Evolutionary conservation across 164 flowering plant species (phyloP).

Genomic region (Tetracentron sinense): DNA sequence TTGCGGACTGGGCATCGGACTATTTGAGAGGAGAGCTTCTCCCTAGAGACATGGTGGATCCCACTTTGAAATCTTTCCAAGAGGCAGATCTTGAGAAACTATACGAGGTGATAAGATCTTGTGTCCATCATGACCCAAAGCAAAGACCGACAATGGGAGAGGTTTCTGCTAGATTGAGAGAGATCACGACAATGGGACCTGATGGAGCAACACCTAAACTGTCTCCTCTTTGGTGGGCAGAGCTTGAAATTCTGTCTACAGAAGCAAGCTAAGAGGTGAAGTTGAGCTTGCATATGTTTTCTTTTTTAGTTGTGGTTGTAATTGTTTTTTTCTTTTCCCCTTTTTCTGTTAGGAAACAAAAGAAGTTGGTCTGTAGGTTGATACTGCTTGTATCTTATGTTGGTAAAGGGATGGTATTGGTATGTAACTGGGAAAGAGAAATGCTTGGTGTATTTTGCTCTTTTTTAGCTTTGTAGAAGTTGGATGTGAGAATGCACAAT

Average conservation of each 20-base stretch:
- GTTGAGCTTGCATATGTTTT: not conserved
- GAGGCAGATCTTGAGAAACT: conserved; percentile 45
- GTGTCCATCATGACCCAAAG: conserved; percentile 40
- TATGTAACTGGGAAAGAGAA: conserved; percentile 16
- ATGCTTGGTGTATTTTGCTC: conserved; percentile 4
- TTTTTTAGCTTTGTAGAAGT: conserved; percentile 9
- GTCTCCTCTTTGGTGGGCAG: conserved; percentile 35
- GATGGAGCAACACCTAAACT: conserved; percentile 22
- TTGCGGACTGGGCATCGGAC: conserved; percentile 55
- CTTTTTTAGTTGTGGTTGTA: no score
- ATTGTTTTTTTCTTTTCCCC: conserved; percentile 35
- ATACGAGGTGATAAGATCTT: conserved; percentile 41
- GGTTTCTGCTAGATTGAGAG: conserved; percentile 17
- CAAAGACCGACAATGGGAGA: conserved; percentile 44
- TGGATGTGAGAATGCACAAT: conserved; percentile 9
- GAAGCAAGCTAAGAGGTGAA: conserved; percentile 12
- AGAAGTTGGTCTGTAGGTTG: conserved; percentile 9
- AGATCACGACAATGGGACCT: conserved; percentile 16
- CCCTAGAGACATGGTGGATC: conserved; percentile 54
- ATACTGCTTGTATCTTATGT: conserved; percentile 12
- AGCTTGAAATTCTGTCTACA: conserved; percentile 22
- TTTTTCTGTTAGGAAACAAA: conserved; percentile 6
- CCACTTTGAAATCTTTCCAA: conserved; percentile 42
- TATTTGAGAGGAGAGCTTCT: conserved; percentile 33
- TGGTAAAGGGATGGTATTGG: conserved; percentile 14